These are phyloP conservation scores for Lasiodiplodia theobromae DNA, from an alignment of 2,329 filamentous ascomycete genomes.

Conservation along the genomic window DNA sequence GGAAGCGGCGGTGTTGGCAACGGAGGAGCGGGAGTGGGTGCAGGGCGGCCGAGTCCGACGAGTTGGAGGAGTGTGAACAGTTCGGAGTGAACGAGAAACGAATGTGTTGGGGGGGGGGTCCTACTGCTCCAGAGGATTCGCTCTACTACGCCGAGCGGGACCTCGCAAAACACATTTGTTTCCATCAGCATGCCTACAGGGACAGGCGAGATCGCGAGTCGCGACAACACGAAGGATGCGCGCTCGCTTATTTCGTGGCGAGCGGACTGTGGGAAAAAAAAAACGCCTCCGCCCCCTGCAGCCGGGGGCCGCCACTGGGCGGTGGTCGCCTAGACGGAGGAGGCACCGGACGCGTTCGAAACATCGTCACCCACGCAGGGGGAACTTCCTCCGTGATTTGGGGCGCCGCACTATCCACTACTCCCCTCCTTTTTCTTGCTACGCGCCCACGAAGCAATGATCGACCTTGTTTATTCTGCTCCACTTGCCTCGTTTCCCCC, in stretches of 20 bases:
- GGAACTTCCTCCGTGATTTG: background rate
- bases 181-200: background rate
- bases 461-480: background rate
- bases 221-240: background rate
- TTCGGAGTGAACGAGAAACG: conserved; percentile 6
- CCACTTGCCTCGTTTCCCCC: background rate
- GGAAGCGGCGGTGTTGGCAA: background rate
- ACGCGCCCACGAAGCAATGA: background rate
- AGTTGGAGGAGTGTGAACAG: conserved; percentile 21
- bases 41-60: conserved; percentile 5
- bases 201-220: background rate
- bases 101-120: background rate
- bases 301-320: background rate
- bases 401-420: background rate
- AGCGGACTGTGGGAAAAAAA: background rate
- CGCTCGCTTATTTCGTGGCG: background rate
- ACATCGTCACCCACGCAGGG: background rate
- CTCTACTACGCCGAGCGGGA: background rate
- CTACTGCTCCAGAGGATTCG: background rate
- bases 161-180: background rate
- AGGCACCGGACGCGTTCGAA: background rate
- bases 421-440: background rate
- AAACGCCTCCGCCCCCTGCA: background rate
- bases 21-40: background rate
- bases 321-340: background rate